A percentile compares a stretch with the other conserved stretches of the same genome.
These are phyloP conservation scores for Rhizopus microsporus DNA, from an alignment of 371 early-diverging fungal genomes.

Conservation along the genomic window DNA sequence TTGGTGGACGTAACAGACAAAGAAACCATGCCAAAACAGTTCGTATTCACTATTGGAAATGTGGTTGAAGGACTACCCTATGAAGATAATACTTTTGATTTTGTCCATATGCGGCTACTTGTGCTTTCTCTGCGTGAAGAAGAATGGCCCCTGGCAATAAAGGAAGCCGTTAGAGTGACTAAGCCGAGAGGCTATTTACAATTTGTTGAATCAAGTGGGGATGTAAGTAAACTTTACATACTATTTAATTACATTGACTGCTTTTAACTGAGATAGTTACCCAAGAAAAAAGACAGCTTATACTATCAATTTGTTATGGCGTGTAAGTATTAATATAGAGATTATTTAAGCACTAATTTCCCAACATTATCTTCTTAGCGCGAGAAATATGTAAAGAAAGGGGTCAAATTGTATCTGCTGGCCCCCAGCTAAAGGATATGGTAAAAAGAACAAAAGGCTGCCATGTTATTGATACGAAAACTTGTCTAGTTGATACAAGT, in stretches of 20 bases:
- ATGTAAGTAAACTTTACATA: no score
- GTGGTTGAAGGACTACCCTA: constrained; percentile 1
- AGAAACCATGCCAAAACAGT: not conserved
- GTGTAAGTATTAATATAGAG: not conserved
- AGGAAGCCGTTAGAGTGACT: constrained; percentile 4
- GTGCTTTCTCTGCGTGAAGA: constrained; percentile 8
- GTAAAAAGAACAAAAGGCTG: no score
- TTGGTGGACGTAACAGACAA: constrained; percentile 12
- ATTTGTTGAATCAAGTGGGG: constrained; percentile 1
- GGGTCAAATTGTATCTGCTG: not conserved
- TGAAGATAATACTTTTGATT: constrained; percentile 11
- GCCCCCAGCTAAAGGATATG: no score
- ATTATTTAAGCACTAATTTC: not conserved
- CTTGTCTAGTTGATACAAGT: no score
- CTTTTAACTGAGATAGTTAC: not conserved
- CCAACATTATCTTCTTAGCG: not conserved
- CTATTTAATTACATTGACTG: not conserved
- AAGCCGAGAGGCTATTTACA: constrained; percentile 11
- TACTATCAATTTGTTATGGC: not conserved
- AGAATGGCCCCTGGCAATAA: constrained; percentile 7
- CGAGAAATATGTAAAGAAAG: not conserved
- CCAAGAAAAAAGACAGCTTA: not conserved
- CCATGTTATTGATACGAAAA: no score
- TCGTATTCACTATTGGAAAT: constrained; percentile 9
- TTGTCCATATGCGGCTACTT: constrained; percentile 6